Percentiles rank a stretch among this genome's conserved stretches.
phyloP scores from a whole-genome alignment of 192 early-diverging fungal genomes.

The Backusella luteola region DNA sequence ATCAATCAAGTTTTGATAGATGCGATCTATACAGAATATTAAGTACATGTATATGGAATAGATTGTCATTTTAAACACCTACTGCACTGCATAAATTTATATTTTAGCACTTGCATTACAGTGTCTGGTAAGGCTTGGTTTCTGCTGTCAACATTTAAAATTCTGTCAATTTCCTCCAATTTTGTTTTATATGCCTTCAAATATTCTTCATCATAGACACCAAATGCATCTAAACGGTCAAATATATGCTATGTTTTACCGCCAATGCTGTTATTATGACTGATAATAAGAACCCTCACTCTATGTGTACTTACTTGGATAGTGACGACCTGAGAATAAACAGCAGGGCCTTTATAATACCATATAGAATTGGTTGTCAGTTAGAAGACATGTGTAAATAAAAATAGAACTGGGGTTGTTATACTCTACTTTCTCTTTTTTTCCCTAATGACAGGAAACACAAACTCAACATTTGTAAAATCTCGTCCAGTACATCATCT shows the following conservation, averaged over 20 bases:
- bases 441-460: slow-evolving; percentile 75
- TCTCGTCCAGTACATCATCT: slow-evolving; percentile 69
- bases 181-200: slow-evolving; percentile 60
- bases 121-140: slow-evolving; percentile 36
- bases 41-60: too few species aligned
- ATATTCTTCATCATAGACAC: slow-evolving; percentile 52
- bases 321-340: slow-evolving; percentile 32
- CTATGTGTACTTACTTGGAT: slow-evolving; percentile 23
- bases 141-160: slow-evolving; percentile 53
- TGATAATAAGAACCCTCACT: not conserved
- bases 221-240: slow-evolving; percentile 57
- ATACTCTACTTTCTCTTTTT: slow-evolving; percentile 59
- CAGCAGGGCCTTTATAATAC: slow-evolving; percentile 21
- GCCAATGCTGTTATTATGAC: too few species aligned
- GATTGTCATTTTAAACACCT: slow-evolving; percentile 23
- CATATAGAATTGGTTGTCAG: not conserved
- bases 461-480: slow-evolving; percentile 72
- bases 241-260: slow-evolving; percentile 51
- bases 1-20: slow-evolving; percentile 52
- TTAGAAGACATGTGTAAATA: not conserved
- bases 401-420: not conserved
- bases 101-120: slow-evolving; percentile 39
- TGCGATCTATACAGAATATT: slow-evolving; percentile 29
- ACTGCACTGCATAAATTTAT: slow-evolving; percentile 40
- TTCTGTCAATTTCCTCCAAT: slow-evolving; percentile 53